Percentiles rank a stretch among this genome's conserved stretches.
phyloP scores from a whole-genome alignment of 805 yeast species.

The Scheffersomyces lignosus region DNA sequence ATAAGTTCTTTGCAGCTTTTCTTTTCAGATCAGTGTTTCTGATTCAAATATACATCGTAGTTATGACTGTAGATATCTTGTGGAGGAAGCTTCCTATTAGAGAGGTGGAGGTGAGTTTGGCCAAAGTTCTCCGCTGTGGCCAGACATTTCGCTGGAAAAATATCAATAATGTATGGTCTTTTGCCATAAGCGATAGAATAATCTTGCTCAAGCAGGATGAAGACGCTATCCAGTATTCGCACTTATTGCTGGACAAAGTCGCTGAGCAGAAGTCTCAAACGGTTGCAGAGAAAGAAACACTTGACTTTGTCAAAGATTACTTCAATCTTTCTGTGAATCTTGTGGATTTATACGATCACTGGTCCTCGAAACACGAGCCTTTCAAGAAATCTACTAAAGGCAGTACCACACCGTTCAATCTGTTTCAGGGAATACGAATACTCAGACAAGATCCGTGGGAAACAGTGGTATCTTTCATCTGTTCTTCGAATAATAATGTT shows the following conservation, averaged over 20 bases:
- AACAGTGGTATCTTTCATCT: conserved; percentile 82
- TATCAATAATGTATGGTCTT: conserved; percentile 63
- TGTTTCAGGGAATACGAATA: conserved; percentile 73
- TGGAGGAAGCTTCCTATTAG: conserved; percentile 11
- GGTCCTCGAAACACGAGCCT: conserved; percentile 43
- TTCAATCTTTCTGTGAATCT: conserved; percentile 65
- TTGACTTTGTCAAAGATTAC: conserved; percentile 59
- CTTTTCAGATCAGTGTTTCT: not conserved
- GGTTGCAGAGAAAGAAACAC: conserved; percentile 60
- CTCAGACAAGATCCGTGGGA: conserved; percentile 98
- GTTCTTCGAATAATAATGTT: conserved; percentile 94
- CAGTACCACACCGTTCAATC: conserved; percentile 26
- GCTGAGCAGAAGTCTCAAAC: conserved; percentile 18
- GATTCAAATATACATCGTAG: not conserved
- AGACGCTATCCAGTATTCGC: conserved; percentile 50
- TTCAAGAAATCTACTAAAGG: conserved; percentile 22
- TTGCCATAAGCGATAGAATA: conserved; percentile 58
- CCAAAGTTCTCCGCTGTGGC: conserved; percentile 76
- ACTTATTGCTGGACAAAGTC: conserved; percentile 23
- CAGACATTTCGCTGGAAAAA: conserved; percentile 83
- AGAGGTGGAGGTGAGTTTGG: conserved; percentile 51
- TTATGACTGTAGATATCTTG: conserved; percentile 1
- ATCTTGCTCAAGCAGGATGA: conserved; percentile 65
- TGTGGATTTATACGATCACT: conserved; percentile 51
- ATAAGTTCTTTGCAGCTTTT: too few relatives aligned